phyloP scores from a whole-genome alignment of 495 filamentous ascomycete species.

The Neurospora sp. region DNA sequence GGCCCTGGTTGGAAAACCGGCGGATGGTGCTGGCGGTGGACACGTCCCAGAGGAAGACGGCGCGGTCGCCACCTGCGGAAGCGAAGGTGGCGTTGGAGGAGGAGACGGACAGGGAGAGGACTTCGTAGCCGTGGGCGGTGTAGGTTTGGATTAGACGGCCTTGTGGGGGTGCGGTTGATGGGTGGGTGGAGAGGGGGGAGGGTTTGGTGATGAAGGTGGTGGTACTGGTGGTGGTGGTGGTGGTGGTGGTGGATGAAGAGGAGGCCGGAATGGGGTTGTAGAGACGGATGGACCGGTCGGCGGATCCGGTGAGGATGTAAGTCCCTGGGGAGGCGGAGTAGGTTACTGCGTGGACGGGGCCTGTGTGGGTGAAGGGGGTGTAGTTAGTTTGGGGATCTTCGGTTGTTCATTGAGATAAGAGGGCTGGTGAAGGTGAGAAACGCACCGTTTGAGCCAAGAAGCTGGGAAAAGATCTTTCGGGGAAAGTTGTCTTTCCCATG shows the following conservation, averaged over 20 bases:
- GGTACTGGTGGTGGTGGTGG: constrained; percentile 17
- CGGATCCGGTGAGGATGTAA: constrained; percentile 77
- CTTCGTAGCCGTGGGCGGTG: constrained; percentile 79
- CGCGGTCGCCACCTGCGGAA: constrained; percentile 76
- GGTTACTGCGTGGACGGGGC: constrained; percentile 61
- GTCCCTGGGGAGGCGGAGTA: constrained; percentile 59
- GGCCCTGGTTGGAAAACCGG: constrained; percentile 58
- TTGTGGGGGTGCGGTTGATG: constrained; percentile 22
- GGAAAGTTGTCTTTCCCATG: background rate
- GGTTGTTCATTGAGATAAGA: background rate
- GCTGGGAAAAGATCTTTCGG: constrained; percentile 13
- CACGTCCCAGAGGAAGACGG: constrained; percentile 92
- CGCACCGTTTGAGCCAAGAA: constrained; percentile 30
- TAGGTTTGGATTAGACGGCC: constrained; percentile 69
- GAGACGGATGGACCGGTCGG: constrained; percentile 76
- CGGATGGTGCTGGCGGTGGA: constrained; percentile 60
- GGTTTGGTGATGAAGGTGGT: constrained; percentile 8
- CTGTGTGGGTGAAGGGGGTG: constrained; percentile 21
- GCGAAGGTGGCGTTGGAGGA: constrained; percentile 71
- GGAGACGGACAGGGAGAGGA: constrained; percentile 70
- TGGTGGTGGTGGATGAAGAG: constrained; percentile 17
- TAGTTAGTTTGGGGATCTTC: background rate
- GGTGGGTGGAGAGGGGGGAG: background rate
- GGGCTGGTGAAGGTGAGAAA: background rate
- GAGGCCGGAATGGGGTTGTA: constrained; percentile 46